Percentiles rank a stretch among this genome's conserved stretches.
Conservation (phyloP, 129 eudicot genomes). For the Flaveria ramosissima region DNA sequence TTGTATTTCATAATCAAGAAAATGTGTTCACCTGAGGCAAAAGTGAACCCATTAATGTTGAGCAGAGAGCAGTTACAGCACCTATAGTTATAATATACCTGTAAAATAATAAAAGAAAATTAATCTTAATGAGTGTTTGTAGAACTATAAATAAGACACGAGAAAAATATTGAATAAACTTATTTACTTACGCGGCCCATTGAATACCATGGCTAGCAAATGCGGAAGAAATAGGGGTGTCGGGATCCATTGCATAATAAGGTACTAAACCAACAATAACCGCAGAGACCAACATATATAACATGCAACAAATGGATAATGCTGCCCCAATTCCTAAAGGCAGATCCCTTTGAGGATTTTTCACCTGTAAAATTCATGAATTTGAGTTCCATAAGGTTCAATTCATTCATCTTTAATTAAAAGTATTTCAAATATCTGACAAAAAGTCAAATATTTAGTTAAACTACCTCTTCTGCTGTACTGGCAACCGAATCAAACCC, state of each 20-base stretch:
- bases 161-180: not conserved
- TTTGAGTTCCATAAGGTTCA: not conserved
- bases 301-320: slow-evolving; percentile 77
- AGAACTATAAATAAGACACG: slow-evolving; percentile 13
- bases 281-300: slow-evolving; percentile 92
- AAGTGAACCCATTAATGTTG: slow-evolving; percentile 90
- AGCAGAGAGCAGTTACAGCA: slow-evolving; percentile 87
- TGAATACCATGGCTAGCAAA: slow-evolving; percentile 79
- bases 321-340: slow-evolving; percentile 94
- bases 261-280: slow-evolving; percentile 96
- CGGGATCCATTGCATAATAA: slow-evolving; percentile 88
- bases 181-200: slow-evolving; percentile 92
- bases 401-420: not conserved
- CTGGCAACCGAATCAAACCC: slow-evolving; percentile 99
- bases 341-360: slow-evolving; percentile 87
- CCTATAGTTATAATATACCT: slow-evolving; percentile 83
- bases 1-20: slow-evolving; percentile 11
- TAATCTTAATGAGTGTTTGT: slow-evolving; percentile 3
- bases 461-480: slow-evolving; percentile 86
- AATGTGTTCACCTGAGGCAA: slow-evolving; percentile 79
- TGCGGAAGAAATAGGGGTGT: slow-evolving; percentile 97
- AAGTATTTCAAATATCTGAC: slow-evolving; percentile 4
- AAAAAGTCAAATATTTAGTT: not conserved
- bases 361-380: slow-evolving; percentile 53
- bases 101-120: slow-evolving; percentile 26